Evolutionary conservation across 202 grass and related monocot genomes (phyloP), one percentile per base, ranked within the genome.

Genomic region (Panicum hallii): DNA sequence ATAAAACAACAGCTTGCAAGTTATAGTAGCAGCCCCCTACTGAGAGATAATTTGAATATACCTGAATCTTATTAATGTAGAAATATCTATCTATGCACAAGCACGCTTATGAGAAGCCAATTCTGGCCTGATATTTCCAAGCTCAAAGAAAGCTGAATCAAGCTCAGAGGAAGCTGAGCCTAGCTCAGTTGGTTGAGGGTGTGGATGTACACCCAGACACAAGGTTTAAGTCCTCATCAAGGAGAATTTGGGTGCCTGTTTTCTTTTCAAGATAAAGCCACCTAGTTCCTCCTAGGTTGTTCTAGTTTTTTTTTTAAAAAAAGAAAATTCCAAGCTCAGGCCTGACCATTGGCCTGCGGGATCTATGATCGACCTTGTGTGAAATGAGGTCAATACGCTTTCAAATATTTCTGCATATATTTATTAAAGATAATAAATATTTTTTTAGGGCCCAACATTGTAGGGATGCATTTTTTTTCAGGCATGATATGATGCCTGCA

Each of bases 1-100:
- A 78, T 28, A n/a, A 32, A 48, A 87, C 26, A 22, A 32, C 70
- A 72, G 13, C 23, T 32, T 49, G 45, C 17, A 73, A 77, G 17
- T 63, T 53, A 70, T 71, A 63, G 10, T 72, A 61, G 28, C 56
- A 52, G 26, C 71, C 61, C 11, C 58, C 55, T 63, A 55, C 55
- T 55, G 17, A n/a, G 13, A 3, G 34, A 83, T 44, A 87, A 86
- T 74, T 81, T 78, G 55, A 34, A 72, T 46, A 65, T 67, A 38
- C 9, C 13, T 40, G 5, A 48, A 67, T 36, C 30, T 63, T 17
- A 48, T 8, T 1, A 38, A 79, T 72, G 28, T 65, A 28, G 9
- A 45, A 64, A 11, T 45, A 46, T 22, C 11, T 62, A 48, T 75
- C 5, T 53, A 56, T 52, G 50, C 0, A 60, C 49, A 38, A 74